phyloP scores from a whole-genome alignment of 2,329 filamentous ascomycete genomes.

The Cladophialophora exuberans region DNA sequence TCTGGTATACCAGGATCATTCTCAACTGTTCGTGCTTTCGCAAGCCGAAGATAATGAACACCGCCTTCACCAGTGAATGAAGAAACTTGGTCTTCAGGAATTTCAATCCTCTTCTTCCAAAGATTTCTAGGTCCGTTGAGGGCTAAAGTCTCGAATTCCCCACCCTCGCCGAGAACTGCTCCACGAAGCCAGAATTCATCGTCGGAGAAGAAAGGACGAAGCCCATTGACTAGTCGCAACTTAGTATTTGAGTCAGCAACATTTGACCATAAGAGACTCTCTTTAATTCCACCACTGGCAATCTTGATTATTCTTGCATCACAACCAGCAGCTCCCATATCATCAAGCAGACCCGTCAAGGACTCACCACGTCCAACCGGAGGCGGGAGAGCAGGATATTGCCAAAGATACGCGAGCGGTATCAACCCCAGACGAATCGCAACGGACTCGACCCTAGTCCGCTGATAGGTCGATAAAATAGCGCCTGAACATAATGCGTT shows the following conservation, averaged over 20 bases:
- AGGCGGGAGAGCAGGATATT: slow-evolving; percentile 74
- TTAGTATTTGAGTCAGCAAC: slow-evolving; percentile 63
- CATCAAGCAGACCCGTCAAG: slow-evolving; percentile 64
- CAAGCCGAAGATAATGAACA: slow-evolving; percentile 71
- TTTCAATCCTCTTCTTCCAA: slow-evolving; percentile 71
- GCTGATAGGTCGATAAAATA: slow-evolving; percentile 93
- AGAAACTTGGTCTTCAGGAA: slow-evolving; percentile 58
- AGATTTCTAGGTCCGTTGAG: slow-evolving; percentile 74
- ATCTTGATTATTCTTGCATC: slow-evolving; percentile 95
- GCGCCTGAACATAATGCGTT: slow-evolving; percentile 90
- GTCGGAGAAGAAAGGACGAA: slow-evolving; percentile 60
- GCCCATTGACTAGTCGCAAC: slow-evolving; percentile 51
- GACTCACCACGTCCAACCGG: slow-evolving; percentile 38
- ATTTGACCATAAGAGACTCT: slow-evolving; percentile 77
- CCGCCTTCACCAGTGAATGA: slow-evolving; percentile 73
- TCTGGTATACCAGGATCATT: slow-evolving; percentile 38
- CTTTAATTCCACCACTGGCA: slow-evolving; percentile 84
- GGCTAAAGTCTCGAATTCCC: slow-evolving; percentile 93
- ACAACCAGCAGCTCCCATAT: slow-evolving; percentile 77
- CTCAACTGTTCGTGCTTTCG: slow-evolving; percentile 57
- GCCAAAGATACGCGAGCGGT: slow-evolving; percentile 89
- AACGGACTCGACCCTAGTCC: slow-evolving; percentile 91
- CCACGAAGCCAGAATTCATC: slow-evolving; percentile 60
- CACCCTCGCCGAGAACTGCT: slow-evolving; percentile 85
- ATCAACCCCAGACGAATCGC: slow-evolving; percentile 79